Percentiles rank a stretch among this genome's conserved stretches.
These are phyloP conservation scores for Sistotremastrum niveocremeum DNA, from an alignment of 768 basidiomycete genomes.

Conservation along the genomic window DNA sequence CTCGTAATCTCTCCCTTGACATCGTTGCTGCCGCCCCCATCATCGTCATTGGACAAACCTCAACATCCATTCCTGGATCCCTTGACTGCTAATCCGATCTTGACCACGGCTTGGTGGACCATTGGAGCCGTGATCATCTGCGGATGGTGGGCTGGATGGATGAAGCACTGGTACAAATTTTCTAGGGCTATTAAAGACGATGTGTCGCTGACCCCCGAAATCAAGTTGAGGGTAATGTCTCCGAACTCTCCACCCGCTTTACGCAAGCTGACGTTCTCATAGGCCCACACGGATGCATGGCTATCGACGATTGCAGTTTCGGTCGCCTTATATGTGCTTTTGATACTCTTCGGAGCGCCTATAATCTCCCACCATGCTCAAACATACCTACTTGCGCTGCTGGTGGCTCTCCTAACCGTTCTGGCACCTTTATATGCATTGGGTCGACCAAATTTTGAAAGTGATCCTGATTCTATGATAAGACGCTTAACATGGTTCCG, in stretches of 20 bases:
- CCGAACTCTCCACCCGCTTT: conserved; percentile 3
- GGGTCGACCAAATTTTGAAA: conserved; percentile 40
- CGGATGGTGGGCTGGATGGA: conserved; percentile 60
- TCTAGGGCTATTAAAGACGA: background rate
- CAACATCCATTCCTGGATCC: conserved; percentile 58
- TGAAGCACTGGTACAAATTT: conserved; percentile 38
- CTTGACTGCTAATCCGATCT: conserved; percentile 45
- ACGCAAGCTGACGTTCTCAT: conserved; percentile 4
- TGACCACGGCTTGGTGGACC: conserved; percentile 45
- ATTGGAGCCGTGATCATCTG: conserved; percentile 41
- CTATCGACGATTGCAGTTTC: conserved; percentile 38
- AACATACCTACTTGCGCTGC: conserved; percentile 56
- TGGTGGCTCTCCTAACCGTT: conserved; percentile 50
- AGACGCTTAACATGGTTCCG: conserved; percentile 59
- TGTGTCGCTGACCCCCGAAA: conserved; percentile 18
- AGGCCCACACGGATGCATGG: conserved; percentile 42
- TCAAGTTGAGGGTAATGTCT: conserved; percentile 23
- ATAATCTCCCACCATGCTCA: conserved; percentile 39
- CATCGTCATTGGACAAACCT: conserved; percentile 21
- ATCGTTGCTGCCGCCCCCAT: conserved; percentile 1
- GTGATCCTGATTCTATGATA: conserved; percentile 30
- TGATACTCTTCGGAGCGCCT: conserved; percentile 69
- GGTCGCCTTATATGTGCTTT: conserved; percentile 29
- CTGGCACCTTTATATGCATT: conserved; percentile 61
- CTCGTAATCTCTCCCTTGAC: conserved; percentile 14